Conservation (phyloP, 2,329 filamentous ascomycete species). For the Alternaria hordeiaustralica region DNA sequence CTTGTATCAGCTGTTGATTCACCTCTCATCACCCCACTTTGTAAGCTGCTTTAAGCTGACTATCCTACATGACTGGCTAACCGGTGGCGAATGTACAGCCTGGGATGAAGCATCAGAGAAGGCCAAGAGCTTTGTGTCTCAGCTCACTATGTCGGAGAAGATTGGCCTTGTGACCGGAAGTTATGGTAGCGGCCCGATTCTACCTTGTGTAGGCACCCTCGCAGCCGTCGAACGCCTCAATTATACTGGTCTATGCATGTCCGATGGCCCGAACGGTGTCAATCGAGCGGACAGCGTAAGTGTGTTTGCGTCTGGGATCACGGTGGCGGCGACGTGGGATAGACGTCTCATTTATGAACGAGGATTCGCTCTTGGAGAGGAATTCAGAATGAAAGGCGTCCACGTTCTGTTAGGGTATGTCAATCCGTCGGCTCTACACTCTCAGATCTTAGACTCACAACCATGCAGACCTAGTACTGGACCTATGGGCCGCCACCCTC, state of each 20-base stretch:
- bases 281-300: conserved; percentile 38
- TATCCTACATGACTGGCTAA: not conserved
- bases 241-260: conserved; percentile 51
- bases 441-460: not conserved
- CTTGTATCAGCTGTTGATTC: not conserved
- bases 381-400: conserved; percentile 44
- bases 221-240: conserved; percentile 46
- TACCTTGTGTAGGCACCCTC: conserved; percentile 45
- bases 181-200: not conserved
- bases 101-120: not conserved
- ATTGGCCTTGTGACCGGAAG: not conserved
- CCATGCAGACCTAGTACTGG: conserved; percentile 54
- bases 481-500: conserved; percentile 49
- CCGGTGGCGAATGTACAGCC: not conserved
- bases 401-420: conserved; percentile 51
- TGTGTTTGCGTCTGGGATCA: conserved; percentile 47
- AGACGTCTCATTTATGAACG: conserved; percentile 41
- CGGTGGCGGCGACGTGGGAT: conserved; percentile 52
- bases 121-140: not conserved
- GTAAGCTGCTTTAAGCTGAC: not conserved
- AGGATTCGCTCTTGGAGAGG: conserved; percentile 39
- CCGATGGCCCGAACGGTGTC: conserved; percentile 49
- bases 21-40: not conserved
- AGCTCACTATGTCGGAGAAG: not conserved
- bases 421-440: not conserved